Evolutionary conservation across 352 stramenopile species (phyloP).

Genomic region (Elongisporangium senticosum): DNA sequence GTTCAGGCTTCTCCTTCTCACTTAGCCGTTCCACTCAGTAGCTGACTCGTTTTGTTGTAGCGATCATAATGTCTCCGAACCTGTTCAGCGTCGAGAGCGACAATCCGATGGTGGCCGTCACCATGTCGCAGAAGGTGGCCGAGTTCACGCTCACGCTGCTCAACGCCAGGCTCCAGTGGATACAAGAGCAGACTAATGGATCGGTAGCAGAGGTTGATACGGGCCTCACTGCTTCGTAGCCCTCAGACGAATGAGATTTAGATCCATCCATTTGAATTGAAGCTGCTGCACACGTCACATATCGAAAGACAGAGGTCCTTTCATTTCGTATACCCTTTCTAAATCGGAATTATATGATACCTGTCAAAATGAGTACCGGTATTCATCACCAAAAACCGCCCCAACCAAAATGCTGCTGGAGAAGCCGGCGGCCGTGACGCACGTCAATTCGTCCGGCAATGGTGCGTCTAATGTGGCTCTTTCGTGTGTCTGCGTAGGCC

Average conservation of each 20-base stretch:
- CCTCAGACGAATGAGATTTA: too few relatives aligned
- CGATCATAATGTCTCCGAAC: conserved; percentile 80
- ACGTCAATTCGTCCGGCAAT: conserved; percentile 64
- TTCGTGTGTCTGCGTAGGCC: conserved; percentile 1
- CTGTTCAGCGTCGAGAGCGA: conserved; percentile 59
- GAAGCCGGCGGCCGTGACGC: conserved; percentile 71
- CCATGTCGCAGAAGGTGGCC: conserved; percentile 68
- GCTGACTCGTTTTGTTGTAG: conserved; percentile 16
- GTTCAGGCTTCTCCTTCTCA: conserved; percentile 14
- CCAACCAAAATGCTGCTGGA: conserved; percentile 65
- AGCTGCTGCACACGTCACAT: not conserved
- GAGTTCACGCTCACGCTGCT: conserved; percentile 54
- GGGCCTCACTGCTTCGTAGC: too few relatives aligned
- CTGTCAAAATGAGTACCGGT: conserved; percentile 5
- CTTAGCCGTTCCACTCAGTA: not conserved
- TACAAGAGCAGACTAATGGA: not conserved
- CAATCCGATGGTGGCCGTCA: conserved; percentile 65
- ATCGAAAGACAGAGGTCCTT: not conserved
- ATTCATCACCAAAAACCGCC: conserved; percentile 4
- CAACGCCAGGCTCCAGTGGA: conserved; percentile 27
- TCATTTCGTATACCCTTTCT: not conserved
- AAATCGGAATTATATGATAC: conserved; percentile 1
- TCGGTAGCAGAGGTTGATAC: not conserved
- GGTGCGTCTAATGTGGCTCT: conserved; percentile 19
- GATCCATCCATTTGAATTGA: not conserved